These are phyloP conservation scores for Fusarium sp. DNA, from an alignment of 2,329 filamentous ascomycete genomes.

Conservation along the genomic window DNA sequence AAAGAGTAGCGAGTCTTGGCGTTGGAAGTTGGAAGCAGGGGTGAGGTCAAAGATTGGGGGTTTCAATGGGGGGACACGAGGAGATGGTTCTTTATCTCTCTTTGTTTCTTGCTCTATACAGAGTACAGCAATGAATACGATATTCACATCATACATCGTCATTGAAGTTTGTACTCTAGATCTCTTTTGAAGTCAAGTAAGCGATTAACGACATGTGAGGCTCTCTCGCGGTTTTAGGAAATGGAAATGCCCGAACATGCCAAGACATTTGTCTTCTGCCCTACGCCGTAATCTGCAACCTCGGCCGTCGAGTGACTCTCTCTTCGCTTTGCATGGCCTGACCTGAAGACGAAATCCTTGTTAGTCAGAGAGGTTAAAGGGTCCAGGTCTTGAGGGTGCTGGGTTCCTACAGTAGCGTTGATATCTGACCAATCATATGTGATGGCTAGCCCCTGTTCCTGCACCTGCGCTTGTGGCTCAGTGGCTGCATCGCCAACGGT, in stretches of 20 bases:
- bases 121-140: not conserved
- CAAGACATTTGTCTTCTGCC: slow-evolving; percentile 5
- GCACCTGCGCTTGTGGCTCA: not conserved
- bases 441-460: not conserved
- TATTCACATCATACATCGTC: not conserved
- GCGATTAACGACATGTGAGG: not conserved
- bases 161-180: not conserved
- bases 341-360: slow-evolving; percentile 4
- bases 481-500: slow-evolving; percentile 6
- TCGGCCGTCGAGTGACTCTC: not conserved
- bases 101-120: not conserved
- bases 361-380: slow-evolving; percentile 1
- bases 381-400: slow-evolving; percentile 17
- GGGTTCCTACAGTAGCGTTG: slow-evolving; percentile 29
- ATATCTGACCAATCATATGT: slow-evolving; percentile 17
- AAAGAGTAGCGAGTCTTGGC: slow-evolving; percentile 14
- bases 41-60: not conserved
- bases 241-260: slow-evolving; percentile 2
- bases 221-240: not conserved
- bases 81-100: too few relatives aligned
- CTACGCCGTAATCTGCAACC: slow-evolving; percentile 63
- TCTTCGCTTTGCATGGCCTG: slow-evolving; percentile 61
- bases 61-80: too few relatives aligned
- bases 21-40: slow-evolving; percentile 5
- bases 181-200: not conserved